phyloP scores from a whole-genome alignment of 2,329 filamentous ascomycete genomes.

The Bipolaris gigantea region DNA sequence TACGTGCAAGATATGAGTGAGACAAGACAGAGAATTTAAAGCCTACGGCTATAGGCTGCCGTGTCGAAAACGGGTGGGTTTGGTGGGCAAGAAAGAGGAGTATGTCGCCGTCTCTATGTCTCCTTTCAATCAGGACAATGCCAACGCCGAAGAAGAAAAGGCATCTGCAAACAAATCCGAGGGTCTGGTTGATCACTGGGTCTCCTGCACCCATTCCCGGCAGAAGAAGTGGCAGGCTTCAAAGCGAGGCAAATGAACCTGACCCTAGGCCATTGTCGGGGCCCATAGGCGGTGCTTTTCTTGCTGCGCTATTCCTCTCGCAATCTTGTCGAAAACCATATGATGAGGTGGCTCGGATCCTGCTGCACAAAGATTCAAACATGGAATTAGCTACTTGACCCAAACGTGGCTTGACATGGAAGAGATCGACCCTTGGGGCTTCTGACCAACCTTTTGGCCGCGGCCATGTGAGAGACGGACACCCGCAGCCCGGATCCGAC shows the following conservation, averaged over 20 bases:
- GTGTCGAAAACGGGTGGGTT: not conserved
- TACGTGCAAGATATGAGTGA: not conserved
- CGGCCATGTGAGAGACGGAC: not conserved
- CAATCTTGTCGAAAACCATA: not conserved
- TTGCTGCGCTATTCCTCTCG: conserved; percentile 1
- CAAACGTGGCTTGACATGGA: not conserved
- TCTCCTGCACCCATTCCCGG: not conserved
- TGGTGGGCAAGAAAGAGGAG: not conserved
- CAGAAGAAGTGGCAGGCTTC: not conserved
- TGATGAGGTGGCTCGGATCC: not conserved
- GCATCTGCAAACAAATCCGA: not conserved
- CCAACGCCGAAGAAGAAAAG: conserved; percentile 10
- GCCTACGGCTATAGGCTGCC: not conserved
- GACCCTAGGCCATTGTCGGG: not conserved
- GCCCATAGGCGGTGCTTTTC: conserved; percentile 2
- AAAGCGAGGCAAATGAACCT: not conserved
- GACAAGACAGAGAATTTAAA: not conserved
- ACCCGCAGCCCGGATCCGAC: not conserved
- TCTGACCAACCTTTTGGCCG: not conserved
- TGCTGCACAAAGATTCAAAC: not conserved
- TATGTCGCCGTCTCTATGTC: not conserved
- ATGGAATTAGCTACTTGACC: not conserved
- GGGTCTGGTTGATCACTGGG: not conserved
- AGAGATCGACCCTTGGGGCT: not conserved
- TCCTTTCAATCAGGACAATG: not conserved